These are phyloP conservation scores for Golovinomyces cichoracearum DNA, from an alignment of 2,329 filamentous ascomycete genomes.

Conservation along the genomic window DNA sequence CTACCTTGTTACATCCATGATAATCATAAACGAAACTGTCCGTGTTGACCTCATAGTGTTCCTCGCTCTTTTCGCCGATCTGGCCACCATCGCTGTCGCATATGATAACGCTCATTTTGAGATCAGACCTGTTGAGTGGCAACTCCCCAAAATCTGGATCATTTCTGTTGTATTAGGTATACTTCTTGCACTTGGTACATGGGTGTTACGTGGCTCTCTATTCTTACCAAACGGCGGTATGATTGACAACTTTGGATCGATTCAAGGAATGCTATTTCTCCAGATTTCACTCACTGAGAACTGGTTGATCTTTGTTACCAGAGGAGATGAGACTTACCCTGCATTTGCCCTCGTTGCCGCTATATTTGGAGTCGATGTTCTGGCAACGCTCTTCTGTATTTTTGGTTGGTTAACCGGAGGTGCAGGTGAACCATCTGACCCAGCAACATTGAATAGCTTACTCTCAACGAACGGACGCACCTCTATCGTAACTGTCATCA, in stretches of 20 bases:
- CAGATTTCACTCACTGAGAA: constrained; percentile 50
- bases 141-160: constrained; percentile 59
- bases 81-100: constrained; percentile 53
- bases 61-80: constrained; percentile 53
- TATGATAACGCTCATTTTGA: constrained; percentile 61
- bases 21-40: constrained; percentile 56
- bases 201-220: constrained; percentile 45
- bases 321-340: constrained; percentile 45
- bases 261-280: constrained; percentile 51
- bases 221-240: constrained; percentile 46
- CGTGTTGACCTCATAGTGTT: constrained; percentile 50
- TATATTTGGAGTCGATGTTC: constrained; percentile 43
- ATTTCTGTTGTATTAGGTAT: constrained; percentile 43
- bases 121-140: constrained; percentile 51
- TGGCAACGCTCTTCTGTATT: constrained; percentile 47
- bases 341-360: constrained; percentile 48
- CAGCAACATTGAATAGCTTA: constrained; percentile 16
- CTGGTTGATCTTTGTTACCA: constrained; percentile 57
- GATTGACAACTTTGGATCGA: constrained; percentile 46
- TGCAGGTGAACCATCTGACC: constrained; percentile 16
- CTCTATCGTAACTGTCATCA: constrained; percentile 32
- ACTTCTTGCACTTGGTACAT: constrained; percentile 42
- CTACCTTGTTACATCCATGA: constrained; percentile 53
- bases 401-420: constrained; percentile 47
- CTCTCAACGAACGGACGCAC: constrained; percentile 19